Percentiles rank a stretch among this genome's conserved stretches.
These are phyloP conservation scores for Spinellus fusiger DNA, from an alignment of 192 early-diverging fungal genomes.

Conservation along the genomic window DNA sequence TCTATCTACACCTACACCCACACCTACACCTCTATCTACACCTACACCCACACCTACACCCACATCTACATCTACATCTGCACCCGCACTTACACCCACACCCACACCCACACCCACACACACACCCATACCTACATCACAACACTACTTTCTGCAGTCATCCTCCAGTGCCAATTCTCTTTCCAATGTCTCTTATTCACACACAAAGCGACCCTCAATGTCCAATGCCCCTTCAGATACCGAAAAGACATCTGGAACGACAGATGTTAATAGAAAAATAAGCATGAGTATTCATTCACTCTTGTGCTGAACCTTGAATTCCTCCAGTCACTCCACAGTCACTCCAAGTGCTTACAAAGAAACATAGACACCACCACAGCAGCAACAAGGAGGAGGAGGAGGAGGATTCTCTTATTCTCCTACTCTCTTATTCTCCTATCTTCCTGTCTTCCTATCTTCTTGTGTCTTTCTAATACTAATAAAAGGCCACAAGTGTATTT, in stretches of 20 bases:
- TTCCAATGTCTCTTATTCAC: conserved; percentile 15
- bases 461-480: no score
- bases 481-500: no score
- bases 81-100: background rate
- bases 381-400: background rate
- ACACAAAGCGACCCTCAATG: background rate
- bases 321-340: background rate
- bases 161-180: conserved; percentile 28
- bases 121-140: conserved; percentile 11
- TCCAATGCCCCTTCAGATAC: background rate
- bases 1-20: background rate
- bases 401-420: no score
- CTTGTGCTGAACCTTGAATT: conserved; percentile 14
- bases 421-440: no score
- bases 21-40: background rate
- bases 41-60: conserved; percentile 1
- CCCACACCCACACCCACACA: background rate
- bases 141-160: conserved; percentile 30
- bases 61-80: background rate
- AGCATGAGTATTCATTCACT: conserved; percentile 24
- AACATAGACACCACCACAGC: background rate
- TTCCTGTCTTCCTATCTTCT: no score
- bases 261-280: background rate
- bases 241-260: background rate
- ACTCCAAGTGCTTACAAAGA: background rate